These are phyloP conservation scores for Colletotrichum tofieldiae DNA, from an alignment of 2,329 filamentous ascomycete genomes.

Conservation along the genomic window DNA sequence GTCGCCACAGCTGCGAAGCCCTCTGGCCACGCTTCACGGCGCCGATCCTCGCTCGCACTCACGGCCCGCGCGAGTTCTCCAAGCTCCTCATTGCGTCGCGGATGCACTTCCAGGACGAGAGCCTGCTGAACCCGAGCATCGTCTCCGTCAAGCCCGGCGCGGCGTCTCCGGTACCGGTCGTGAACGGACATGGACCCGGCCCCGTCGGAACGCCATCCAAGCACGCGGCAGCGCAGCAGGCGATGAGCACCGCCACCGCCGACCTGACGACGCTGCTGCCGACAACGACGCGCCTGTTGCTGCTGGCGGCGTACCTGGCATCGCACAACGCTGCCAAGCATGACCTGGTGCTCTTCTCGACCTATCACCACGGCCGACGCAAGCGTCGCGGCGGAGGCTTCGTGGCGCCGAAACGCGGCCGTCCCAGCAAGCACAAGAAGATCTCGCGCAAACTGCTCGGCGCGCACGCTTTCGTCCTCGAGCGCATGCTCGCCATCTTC, in stretches of 20 bases:
- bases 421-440: slow-evolving; percentile 73
- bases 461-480: slow-evolving; percentile 82
- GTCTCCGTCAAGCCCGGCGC: slow-evolving; percentile 51
- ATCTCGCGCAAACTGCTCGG: slow-evolving; percentile 84
- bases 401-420: slow-evolving; percentile 49
- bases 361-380: slow-evolving; percentile 70
- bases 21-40: slow-evolving; percentile 90
- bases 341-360: slow-evolving; percentile 83
- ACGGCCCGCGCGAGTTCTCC: slow-evolving; percentile 85
- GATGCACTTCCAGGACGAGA: slow-evolving; percentile 80
- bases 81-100: slow-evolving; percentile 82
- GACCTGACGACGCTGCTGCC: slow-evolving; percentile 75
- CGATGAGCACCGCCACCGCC: slow-evolving; percentile 14
- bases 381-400: slow-evolving; percentile 66
- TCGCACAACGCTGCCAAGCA: slow-evolving; percentile 85
- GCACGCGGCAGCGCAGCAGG: slow-evolving; percentile 9
- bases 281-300: slow-evolving; percentile 80
- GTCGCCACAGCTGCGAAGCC: slow-evolving; percentile 77
- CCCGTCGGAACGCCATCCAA: slow-evolving; percentile 33
- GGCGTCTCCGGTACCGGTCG: background rate
- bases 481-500: slow-evolving; percentile 85
- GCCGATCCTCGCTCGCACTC: slow-evolving; percentile 82
- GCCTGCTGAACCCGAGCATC: slow-evolving; percentile 77
- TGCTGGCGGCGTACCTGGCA: slow-evolving; percentile 85
- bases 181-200: background rate